Percentiles rank a stretch among this genome's conserved stretches.
Evolutionary conservation across 305 asterid species (phyloP).

Genomic region (Fraxinus albicans): DNA sequence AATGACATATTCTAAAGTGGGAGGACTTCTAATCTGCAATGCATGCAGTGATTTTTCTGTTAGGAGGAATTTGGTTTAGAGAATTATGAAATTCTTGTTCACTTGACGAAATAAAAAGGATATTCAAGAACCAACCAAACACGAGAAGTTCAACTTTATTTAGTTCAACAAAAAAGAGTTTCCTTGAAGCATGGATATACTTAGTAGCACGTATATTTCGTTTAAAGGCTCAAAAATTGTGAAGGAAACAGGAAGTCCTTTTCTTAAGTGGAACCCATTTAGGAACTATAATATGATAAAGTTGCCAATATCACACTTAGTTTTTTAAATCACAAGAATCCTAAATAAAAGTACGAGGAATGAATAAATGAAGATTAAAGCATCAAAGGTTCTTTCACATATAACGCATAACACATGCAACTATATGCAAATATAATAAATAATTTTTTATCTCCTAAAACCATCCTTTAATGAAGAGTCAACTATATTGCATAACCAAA

Average conservation of each 20-base stretch:
- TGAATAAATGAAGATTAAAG: neutral
- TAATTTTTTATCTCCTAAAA: neutral
- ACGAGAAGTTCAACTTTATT: neutral
- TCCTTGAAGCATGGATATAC: neutral
- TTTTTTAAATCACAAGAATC: neutral
- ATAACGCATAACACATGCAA: neutral
- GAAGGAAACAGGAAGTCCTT: neutral
- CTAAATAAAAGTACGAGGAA: neutral
- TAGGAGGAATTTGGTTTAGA: neutral
- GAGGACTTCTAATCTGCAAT: neutral
- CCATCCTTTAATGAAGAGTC: neutral
- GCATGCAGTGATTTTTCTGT: neutral
- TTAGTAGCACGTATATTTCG: neutral
- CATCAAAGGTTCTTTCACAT: neutral
- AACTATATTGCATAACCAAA: neutral
- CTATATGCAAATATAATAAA: neutral
- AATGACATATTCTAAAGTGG: neutral
- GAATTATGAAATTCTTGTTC: neutral
- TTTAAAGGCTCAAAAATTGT: neutral
- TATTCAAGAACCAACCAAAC: slow-evolving; percentile 3
- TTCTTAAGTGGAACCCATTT: neutral
- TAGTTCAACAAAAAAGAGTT: neutral
- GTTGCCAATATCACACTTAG: neutral
- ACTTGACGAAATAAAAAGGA: neutral
- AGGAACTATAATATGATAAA: neutral